Evolutionary conservation across 345 rosid species (phyloP), one percentile per base, ranked within the genome.

Genomic region (Ricinus communis): DNA sequence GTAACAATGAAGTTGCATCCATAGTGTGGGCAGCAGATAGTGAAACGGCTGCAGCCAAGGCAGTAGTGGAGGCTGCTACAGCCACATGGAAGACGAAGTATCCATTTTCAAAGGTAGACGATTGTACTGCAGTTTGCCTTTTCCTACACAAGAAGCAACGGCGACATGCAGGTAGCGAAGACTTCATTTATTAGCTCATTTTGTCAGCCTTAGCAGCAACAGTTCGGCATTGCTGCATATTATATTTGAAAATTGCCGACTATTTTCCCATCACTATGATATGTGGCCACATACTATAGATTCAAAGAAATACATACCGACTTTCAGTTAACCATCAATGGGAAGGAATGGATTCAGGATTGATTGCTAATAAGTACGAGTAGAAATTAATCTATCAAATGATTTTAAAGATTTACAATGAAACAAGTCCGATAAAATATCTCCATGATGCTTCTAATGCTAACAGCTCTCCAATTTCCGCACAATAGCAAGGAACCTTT

Each of bases 71-170:
- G 61, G 91, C 88, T 21, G 97, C 98, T 8, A 72, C 56, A 0
- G 79, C 76, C 1, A 72, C 88, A 1, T 91, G 97, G 98, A 83
- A 77, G 62, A 82, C 71, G 71, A 91, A 83, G 77, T 91, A 77
- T 79, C 89, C 92, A 18, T 69, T 76, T 15, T 74, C 83, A 0
- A 93, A 80, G 67, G 73, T 93, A 14, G 96, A 93, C 55, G 98
- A 91, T 50, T 81, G 87, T 74, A 86, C 96, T 2, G 91, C 55
- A 22, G 83, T 82, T 31, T 91, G 97, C 73, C 90, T 89, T 62
- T 82, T 81, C 79, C 53, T 93, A 60, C 84, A 75, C 40, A 74
- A 81, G 47, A 78, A 45, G 73, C 61, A 50, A 75, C 53, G 30
- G 57, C 69, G 31, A 38, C 27, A 8, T 3, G 14, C 61, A 13